Conservation (phyloP, 768 basidiomycete species). For the Lactarius quietus region DNA sequence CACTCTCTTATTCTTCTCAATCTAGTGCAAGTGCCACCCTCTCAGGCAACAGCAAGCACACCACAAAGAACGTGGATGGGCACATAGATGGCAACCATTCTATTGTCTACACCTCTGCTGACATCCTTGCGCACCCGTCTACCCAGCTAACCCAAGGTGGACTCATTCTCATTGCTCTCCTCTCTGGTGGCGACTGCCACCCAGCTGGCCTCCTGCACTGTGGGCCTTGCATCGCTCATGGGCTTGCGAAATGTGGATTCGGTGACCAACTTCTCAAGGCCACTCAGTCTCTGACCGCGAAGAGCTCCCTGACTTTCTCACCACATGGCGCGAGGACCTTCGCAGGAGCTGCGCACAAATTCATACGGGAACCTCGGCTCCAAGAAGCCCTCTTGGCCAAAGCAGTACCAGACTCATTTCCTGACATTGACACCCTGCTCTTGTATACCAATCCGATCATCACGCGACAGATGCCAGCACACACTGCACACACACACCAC, state of each 20-base stretch:
- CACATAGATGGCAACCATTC: slow-evolving; percentile 72
- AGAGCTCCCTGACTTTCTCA: slow-evolving; percentile 50
- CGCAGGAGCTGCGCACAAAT: slow-evolving; percentile 66
- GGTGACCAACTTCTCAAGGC: slow-evolving; percentile 65
- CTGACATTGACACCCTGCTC: slow-evolving; percentile 66
- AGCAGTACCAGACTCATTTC: slow-evolving; percentile 62
- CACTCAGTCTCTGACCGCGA: slow-evolving; percentile 42
- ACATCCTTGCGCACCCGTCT: slow-evolving; percentile 44
- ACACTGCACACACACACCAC: slow-evolving; percentile 37
- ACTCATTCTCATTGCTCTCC: slow-evolving; percentile 75
- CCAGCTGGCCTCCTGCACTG: slow-evolving; percentile 64
- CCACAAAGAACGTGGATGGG: slow-evolving; percentile 58
- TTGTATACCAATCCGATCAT: slow-evolving; percentile 79
- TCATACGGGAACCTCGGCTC: slow-evolving; percentile 56
- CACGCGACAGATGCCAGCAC: slow-evolving; percentile 43
- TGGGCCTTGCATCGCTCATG: slow-evolving; percentile 68
- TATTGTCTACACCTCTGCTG: slow-evolving; percentile 37
- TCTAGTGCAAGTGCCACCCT: slow-evolving; percentile 63
- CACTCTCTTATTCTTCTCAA: not conserved
- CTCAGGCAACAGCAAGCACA: slow-evolving; percentile 64
- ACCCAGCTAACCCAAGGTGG: slow-evolving; percentile 59
- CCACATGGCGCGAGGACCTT: slow-evolving; percentile 59
- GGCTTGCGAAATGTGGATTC: slow-evolving; percentile 77
- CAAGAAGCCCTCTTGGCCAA: slow-evolving; percentile 66
- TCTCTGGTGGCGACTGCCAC: slow-evolving; percentile 90